Evolutionary conservation across 2,329 filamentous ascomycete genomes (phyloP).

Genomic region (Colletotrichum theobromicola): DNA sequence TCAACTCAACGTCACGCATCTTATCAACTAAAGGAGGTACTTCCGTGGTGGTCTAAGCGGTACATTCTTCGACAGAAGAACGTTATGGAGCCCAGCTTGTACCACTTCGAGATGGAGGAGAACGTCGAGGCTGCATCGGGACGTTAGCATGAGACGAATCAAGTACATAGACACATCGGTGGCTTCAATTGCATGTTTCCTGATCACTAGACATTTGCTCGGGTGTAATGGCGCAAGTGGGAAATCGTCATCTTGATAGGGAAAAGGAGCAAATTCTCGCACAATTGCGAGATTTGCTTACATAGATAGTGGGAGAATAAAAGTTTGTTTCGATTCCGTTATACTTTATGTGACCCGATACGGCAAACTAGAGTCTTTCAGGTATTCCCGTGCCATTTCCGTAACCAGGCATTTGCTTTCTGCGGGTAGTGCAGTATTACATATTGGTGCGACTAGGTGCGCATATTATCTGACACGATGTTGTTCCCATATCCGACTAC

Average conservation of each 20-base stretch:
- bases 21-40: constrained; percentile 33
- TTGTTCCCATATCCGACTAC: neutral
- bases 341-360: neutral
- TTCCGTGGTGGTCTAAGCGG: constrained; percentile 11
- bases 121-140: neutral
- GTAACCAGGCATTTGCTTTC: neutral
- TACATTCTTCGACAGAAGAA: neutral
- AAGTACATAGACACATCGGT: neutral
- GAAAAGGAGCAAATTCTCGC: neutral
- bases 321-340: no score
- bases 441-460: neutral
- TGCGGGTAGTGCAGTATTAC: neutral
- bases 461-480: neutral
- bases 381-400: neutral
- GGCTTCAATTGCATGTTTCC: neutral
- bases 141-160: neutral
- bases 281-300: neutral
- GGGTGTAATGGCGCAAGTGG: neutral
- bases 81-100: neutral
- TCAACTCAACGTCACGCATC: constrained; percentile 33
- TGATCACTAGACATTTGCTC: neutral
- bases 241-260: neutral
- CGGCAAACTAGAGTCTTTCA: neutral
- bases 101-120: neutral
- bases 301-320: no score